Evolutionary conservation across 2,329 filamentous ascomycete species (phyloP).

Genomic region (Volutella citrinella): DNA sequence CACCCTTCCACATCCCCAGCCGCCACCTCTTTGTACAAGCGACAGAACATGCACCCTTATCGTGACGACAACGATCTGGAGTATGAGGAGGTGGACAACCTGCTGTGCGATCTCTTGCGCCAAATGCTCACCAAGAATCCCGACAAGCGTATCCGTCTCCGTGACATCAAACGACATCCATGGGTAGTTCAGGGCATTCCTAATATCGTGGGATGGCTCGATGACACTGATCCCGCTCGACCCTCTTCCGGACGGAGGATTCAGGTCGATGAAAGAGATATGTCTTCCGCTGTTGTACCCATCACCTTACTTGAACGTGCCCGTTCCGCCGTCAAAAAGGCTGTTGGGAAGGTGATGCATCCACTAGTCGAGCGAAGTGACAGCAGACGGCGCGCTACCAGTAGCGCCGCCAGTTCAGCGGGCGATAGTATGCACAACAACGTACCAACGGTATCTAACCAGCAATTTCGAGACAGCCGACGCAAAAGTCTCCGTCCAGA

Average conservation of each 20-base stretch:
- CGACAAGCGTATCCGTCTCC: slow-evolving; percentile 79
- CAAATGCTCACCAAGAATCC: slow-evolving; percentile 88
- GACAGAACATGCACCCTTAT: slow-evolving; percentile 62
- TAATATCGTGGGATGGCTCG: slow-evolving; percentile 79
- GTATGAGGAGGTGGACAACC: slow-evolving; percentile 82
- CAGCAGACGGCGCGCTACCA: slow-evolving; percentile 54
- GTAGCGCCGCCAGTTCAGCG: slow-evolving; percentile 63
- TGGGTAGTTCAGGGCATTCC: slow-evolving; percentile 82
- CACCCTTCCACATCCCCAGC: slow-evolving; percentile 57
- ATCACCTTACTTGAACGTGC: slow-evolving; percentile 84
- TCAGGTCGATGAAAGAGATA: slow-evolving; percentile 85
- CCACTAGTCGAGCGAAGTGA: slow-evolving; percentile 57
- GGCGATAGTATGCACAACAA: slow-evolving; percentile 49
- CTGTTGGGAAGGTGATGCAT: slow-evolving; percentile 62
- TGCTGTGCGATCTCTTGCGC: slow-evolving; percentile 73
- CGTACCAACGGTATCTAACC: slow-evolving; percentile 49
- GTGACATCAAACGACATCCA: slow-evolving; percentile 89
- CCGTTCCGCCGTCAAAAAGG: slow-evolving; percentile 71
- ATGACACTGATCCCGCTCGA: slow-evolving; percentile 83
- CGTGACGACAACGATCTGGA: slow-evolving; percentile 74
- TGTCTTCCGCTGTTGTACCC: slow-evolving; percentile 86
- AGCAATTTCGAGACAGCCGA: slow-evolving; percentile 44
- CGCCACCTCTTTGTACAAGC: slow-evolving; percentile 53
- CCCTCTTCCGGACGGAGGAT: slow-evolving; percentile 80
- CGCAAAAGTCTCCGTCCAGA: slow-evolving; percentile 53